Evolutionary conservation across 2,329 filamentous ascomycete species (phyloP).

Genomic region (Beauveria brongniartii): DNA sequence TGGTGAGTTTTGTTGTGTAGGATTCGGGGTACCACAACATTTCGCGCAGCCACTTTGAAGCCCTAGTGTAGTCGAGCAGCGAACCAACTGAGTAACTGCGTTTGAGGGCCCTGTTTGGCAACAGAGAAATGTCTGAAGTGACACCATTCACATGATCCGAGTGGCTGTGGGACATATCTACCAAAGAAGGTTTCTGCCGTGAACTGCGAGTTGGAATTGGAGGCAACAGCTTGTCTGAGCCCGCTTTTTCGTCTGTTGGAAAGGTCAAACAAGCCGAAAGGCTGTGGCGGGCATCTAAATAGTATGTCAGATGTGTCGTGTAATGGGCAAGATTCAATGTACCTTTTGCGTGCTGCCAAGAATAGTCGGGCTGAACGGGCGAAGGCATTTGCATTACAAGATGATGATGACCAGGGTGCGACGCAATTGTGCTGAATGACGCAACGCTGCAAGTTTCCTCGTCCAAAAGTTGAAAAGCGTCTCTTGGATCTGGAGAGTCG

Average conservation of each 20-base stretch:
- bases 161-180: background rate
- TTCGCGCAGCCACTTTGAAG: conserved; percentile 26
- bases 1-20: conserved; percentile 22
- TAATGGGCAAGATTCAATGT: background rate
- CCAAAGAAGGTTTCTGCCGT: background rate
- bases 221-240: background rate
- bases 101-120: background rate
- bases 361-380: background rate
- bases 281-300: background rate
- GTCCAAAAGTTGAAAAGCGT: background rate
- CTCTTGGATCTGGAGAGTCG: background rate
- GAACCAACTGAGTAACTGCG: conserved; percentile 21
- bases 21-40: conserved; percentile 21
- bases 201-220: background rate
- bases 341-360: conserved; percentile 1
- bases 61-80: conserved; percentile 25
- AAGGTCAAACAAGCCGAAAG: conserved; percentile 5
- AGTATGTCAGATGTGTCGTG: background rate
- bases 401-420: conserved; percentile 14
- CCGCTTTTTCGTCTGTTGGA: background rate
- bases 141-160: background rate
- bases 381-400: conserved; percentile 4
- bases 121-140: background rate
- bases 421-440: conserved; percentile 1
- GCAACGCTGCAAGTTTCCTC: conserved; percentile 3